Base-by-base conservation (phyloP, 768 basidiomycete genomes). In the Suillus cothurnatus region DNA sequence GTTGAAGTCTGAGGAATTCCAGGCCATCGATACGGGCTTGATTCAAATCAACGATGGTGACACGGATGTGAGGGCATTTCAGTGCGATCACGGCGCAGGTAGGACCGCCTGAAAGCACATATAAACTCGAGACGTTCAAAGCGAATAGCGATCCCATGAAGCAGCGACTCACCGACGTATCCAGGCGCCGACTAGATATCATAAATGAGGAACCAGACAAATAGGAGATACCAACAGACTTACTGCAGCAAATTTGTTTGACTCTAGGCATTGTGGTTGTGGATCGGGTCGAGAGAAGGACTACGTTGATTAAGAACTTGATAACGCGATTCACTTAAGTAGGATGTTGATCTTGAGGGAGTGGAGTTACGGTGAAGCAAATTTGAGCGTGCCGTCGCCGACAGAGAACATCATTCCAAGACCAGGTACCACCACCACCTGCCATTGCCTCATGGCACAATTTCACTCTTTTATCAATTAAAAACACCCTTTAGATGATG, bases 1-100 rank as follows among this genome's bases (percentile, higher is more conserved):
- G 41, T 83, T 79, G 77, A 87, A 95, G 76, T 94, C 86, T 58
- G 87, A 9, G 8, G 87, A 90, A 81, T 99, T 99, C 97, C 97
- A 99, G 21, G 96, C 97, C n/a, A 76, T 94, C 93, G 78, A 99
- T 88, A 66, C 97, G 91, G 65, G 90, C 83, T 76, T 95, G 84
- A 85, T 99, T 99, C 71, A 99, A 85, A 80, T 99, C 97, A 73
- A 99, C 97, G 72, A 99, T 99, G 72, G 95, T 99, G 74, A 99
- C 97, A 52, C 81, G 81, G 80, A 98, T 93, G 74, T 96, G 86
- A 58, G 95, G 94, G 76, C 95, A 97, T 78, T 94, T 95, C 70
- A 93, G 83, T 23, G 95, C 95, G 71, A 97, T 94, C 74, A 97
- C 95, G 56, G 95, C 92, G 75, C 95, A 97, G 52, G 95, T 98